Base-by-base conservation (phyloP, 2,329 filamentous ascomycete species). In the Penicillium hordei region DNA sequence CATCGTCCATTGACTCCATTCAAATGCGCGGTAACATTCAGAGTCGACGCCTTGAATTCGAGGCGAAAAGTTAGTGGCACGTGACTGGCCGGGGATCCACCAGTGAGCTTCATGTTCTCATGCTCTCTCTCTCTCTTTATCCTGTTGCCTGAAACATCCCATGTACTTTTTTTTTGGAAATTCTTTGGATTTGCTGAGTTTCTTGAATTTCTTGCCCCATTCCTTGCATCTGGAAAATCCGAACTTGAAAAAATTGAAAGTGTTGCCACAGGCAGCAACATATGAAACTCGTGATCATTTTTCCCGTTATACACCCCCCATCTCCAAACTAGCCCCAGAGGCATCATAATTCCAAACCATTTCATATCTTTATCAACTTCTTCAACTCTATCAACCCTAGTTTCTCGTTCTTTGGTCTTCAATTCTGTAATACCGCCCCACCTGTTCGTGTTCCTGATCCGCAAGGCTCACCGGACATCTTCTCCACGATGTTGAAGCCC, bases 401-500 rank as follows among this genome's bases (percentile, higher is more conserved):
- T 52, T 55, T 40, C 40, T 53, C 19, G 33, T 25, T 45, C 36
- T 33, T 43, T 45, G n/a, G 15, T n/a, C 43, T 48, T 31, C 29
- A 43, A 45, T 52, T 48, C 52, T 51, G 57, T 59, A 55, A 57
- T 49, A 52, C 51, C 57, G 25, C 56, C 54, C 53, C 56, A 58
- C 60, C 39, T 40, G 33, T 42, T 57, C 19, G 23, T 48, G 48
- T 27, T 43, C 36, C 56, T 48, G 45, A 33, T 45, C 33, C 27
- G 25, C 46, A 43, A 57, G 48, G 46, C 46, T 58, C 31, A 40
- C 44, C 36, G 43, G 43, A 31, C 38, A 53, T 38, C 38, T 59
- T 43, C 46, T 42, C 19, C 46, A 59, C 49, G 29, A 77, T 76
- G 74, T 65, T 77, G 64, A 74, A 75, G 51, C 75, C 74, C 21